These are phyloP conservation scores for Discostella stelligera DNA, from an alignment of 352 stramenopile species.

Conservation along the genomic window DNA sequence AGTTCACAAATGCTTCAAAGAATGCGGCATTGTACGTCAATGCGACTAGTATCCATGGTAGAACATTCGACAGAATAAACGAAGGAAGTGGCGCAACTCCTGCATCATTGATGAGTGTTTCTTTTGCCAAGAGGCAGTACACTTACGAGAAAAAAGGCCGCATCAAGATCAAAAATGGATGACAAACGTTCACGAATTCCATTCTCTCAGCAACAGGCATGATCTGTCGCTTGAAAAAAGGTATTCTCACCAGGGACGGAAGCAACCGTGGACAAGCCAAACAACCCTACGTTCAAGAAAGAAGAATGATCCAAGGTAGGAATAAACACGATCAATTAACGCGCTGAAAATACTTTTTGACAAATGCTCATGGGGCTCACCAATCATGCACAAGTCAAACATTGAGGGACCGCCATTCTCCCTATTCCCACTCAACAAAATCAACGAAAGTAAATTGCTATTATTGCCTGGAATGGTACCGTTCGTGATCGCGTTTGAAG, in stretches of 20 bases:
- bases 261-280: slow-evolving; percentile 32
- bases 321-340: background rate
- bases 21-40: slow-evolving; percentile 48
- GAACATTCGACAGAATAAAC: slow-evolving; percentile 37
- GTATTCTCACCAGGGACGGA: slow-evolving; percentile 18
- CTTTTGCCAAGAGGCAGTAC: slow-evolving; percentile 41
- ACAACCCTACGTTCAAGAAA: slow-evolving; percentile 12
- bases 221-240: background rate
- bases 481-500: slow-evolving; percentile 37
- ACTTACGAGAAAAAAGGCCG: background rate
- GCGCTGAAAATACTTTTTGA: too few relatives aligned
- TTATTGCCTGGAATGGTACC: slow-evolving; percentile 29
- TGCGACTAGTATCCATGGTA: slow-evolving; percentile 46
- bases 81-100: slow-evolving; percentile 20
- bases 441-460: slow-evolving; percentile 41
- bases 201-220: too few relatives aligned
- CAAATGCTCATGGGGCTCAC: background rate
- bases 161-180: too few relatives aligned
- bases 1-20: slow-evolving; percentile 50
- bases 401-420: slow-evolving; percentile 1
- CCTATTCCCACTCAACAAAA: slow-evolving; percentile 21
- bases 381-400: slow-evolving; percentile 28
- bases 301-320: background rate
- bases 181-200: too few relatives aligned
- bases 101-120: slow-evolving; percentile 45